Conservation (phyloP, 129 eudicot genomes). For the Pseudognaphalium luteoalbum region DNA sequence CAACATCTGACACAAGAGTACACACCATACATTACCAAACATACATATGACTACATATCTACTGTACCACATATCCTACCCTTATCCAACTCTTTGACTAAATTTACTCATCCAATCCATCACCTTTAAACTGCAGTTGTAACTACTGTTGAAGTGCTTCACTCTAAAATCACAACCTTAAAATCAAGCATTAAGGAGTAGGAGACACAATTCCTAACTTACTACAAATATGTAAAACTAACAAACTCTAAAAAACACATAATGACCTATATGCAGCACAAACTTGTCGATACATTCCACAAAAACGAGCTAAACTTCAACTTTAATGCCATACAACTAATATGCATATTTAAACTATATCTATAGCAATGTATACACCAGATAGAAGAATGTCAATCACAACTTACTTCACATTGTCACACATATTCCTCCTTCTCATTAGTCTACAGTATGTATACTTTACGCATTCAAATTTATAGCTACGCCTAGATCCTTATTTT, state of each 20-base stretch:
- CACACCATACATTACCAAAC: not conserved
- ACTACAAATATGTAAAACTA: too few relatives aligned
- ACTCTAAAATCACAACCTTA: too few relatives aligned
- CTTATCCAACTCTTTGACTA: too few relatives aligned
- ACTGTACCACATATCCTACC: too few relatives aligned
- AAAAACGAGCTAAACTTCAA: not conserved
- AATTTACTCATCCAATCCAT: too few relatives aligned
- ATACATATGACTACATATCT: not conserved
- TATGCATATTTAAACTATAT: constrained; percentile 6
- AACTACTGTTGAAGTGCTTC: too few relatives aligned
- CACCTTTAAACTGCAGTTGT: too few relatives aligned
- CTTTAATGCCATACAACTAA: not conserved
- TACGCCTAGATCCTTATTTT: constrained; percentile 14
- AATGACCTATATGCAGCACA: not conserved
- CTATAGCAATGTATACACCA: constrained; percentile 12
- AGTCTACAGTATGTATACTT: not conserved
- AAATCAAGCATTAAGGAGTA: too few relatives aligned
- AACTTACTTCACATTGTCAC: not conserved
- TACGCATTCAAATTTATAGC: constrained; percentile 18
- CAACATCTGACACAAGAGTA: not conserved
- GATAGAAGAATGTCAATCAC: constrained; percentile 23
- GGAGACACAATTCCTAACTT: too few relatives aligned
- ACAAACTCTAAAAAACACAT: too few relatives aligned
- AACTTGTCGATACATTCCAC: not conserved
- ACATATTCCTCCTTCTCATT: not conserved